Base-by-base conservation (phyloP, 2,329 filamentous ascomycete species). In the Fusarium cyanostomum region DNA sequence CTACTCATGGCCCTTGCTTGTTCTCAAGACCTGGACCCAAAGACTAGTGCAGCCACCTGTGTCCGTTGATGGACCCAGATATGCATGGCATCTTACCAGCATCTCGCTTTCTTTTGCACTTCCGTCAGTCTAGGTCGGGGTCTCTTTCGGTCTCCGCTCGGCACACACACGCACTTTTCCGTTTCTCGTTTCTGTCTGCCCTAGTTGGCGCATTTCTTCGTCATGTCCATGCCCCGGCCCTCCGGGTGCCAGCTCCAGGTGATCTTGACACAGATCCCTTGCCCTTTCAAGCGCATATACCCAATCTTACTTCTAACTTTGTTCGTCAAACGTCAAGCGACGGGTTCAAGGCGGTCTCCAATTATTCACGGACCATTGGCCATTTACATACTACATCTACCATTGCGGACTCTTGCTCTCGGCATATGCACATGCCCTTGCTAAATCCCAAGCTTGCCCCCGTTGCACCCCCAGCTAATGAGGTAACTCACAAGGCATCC, bases 41-140 rank as follows among this genome's bases (percentile, higher is more conserved):
- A 45, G 55, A 46, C 68, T 74, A 72, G 72, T 70, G 72, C 71
- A 72, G 71, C 71, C 73, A 71, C 70, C 60, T 67, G 49, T 69
- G 64, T 58, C 56, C 44, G 54, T 69, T 64, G 55, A 70, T 71
- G 69, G 67, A 56, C 60, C 69, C 67, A 56, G 68, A 64, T 70
- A 71, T 71, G 69, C 71, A 66, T 68, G 64, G 60, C 69, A 70
- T 69, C 68, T 72, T 62, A 72, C 69, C 68, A 64, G 72, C 56
- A 64, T 57, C 62, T 70, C 38, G 54, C 42, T 56, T 53, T 56
- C 46, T 46, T 54, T 62, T 56, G 51, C 42, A 21, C 46, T 65
- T 59, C 48, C 54, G 28, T 26, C 53, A 58, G 62, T 66, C 62
- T 66, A 26, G 62, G 57, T 66, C 62, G 53, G 67, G 67, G 65